Conservation (phyloP, 2,329 filamentous ascomycete genomes). For the Ophiostoma ulmi region DNA sequence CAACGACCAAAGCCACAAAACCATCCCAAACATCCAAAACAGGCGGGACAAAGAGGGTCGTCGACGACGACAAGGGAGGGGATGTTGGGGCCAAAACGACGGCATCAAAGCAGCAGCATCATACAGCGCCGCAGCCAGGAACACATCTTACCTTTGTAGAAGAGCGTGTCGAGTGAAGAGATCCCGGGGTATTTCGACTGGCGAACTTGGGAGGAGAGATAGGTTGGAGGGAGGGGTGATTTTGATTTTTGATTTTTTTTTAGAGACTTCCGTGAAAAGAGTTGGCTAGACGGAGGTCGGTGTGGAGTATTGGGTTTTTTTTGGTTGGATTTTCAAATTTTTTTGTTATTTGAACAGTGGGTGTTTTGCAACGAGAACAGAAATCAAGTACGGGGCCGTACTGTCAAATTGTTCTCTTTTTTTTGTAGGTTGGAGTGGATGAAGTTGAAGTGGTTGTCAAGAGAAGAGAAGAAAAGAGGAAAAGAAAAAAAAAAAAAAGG, state of each 20-base stretch:
- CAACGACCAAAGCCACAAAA: neutral
- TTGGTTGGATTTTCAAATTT: conserved; percentile 53
- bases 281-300: conserved; percentile 25
- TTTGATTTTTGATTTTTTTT: conserved; percentile 24
- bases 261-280: conserved; percentile 25
- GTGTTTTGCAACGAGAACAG: conserved; percentile 54
- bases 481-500: neutral
- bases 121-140: neutral
- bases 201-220: conserved; percentile 17
- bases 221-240: conserved; percentile 21
- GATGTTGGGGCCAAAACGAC: neutral
- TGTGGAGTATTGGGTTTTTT: conserved; percentile 41
- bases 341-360: conserved; percentile 51
- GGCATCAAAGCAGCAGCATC: neutral
- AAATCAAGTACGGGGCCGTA: conserved; percentile 55
- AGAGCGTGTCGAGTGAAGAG: conserved; percentile 7
- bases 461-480: conserved; percentile 6
- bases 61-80: neutral
- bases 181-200: conserved; percentile 18
- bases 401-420: conserved; percentile 34
- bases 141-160: conserved; percentile 5
- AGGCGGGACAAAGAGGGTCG: conserved; percentile 9
- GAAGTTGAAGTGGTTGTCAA: conserved; percentile 17
- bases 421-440: conserved; percentile 33
- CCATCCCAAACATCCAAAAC: neutral